Evolutionary conservation across 768 basidiomycete genomes (phyloP), one percentile per base, ranked within the genome.

Genomic region (Boletus sp.): DNA sequence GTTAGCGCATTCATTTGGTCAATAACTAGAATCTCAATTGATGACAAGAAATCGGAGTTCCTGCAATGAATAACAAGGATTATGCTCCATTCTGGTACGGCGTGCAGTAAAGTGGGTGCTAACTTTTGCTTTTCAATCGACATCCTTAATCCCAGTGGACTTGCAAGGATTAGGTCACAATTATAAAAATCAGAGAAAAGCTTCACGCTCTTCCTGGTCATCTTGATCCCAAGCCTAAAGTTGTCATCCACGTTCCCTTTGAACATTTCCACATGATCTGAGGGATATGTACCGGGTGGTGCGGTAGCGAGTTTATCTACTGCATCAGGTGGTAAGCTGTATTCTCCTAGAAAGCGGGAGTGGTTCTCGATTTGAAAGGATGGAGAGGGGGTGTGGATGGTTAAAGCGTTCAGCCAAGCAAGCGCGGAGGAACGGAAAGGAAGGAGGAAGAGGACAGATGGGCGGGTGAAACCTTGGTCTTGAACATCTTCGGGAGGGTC

Each of bases 381-480:
- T 7, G 85, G 79, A 32, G 86, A 65, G 18, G 92, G 84, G 15
- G 89, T 86, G 66, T 92, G 92, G 17, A 84, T 76, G 3, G 86
- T 86, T 52, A 98, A 76, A 28, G 89, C 84, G n/a, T 79, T 78
- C 59, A 94, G 76, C 92, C 95, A 98, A 54, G 83, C 78, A 7
- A 89, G 75, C 1, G 92, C 95, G 49, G 86, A 87, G 40, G 92
- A 92, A 48, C 97, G 93, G 77, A 98, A 94, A 1, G 97, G 97
- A 10, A 95, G 82, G 55, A 98, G 84, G 60, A 99, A 76, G 46
- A 99, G 89, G 30, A 96, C 78, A 18, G 96, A 94, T 10, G 97
- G 96, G 6, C 97, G 90, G 7, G 95, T 97, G 75, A 98, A 98
- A 29, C 96, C 96, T 80, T 98, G 97, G 68, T 99, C 97, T 74